A percentile compares a stretch with the other conserved stretches of the same genome.
These are phyloP conservation scores for Cladosporium sp. DNA, from an alignment of 2,329 filamentous ascomycete genomes.

Conservation along the genomic window DNA sequence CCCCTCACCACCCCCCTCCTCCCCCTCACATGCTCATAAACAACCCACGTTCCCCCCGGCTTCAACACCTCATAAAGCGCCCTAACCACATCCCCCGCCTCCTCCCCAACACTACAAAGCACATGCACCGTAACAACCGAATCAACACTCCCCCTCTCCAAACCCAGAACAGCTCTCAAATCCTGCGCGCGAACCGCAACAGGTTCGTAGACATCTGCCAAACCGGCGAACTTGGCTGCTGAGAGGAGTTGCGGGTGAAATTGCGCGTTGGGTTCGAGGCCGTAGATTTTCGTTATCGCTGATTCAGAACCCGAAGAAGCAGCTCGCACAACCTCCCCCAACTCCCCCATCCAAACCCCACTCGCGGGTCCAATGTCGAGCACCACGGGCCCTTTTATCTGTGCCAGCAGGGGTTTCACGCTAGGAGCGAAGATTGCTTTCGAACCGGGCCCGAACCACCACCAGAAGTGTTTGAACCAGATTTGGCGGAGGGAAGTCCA, in stretches of 20 bases:
- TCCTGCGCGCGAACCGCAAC: constrained; percentile 56
- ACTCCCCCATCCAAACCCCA: constrained; percentile 54
- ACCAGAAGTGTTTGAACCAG: constrained; percentile 58
- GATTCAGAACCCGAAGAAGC: background rate
- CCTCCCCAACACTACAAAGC: constrained; percentile 56
- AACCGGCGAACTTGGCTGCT: constrained; percentile 44
- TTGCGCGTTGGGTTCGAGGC: constrained; percentile 54
- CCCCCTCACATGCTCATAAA: constrained; percentile 51
- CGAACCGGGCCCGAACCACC: constrained; percentile 43
- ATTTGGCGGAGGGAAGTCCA: constrained; percentile 18
- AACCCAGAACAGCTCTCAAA: constrained; percentile 37
- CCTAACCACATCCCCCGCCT: constrained; percentile 43
- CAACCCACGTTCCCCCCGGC: constrained; percentile 55
- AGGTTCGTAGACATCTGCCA: constrained; percentile 52
- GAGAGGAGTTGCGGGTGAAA: constrained; percentile 43
- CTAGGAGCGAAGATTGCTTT: constrained; percentile 34
- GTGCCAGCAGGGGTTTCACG: constrained; percentile 49
- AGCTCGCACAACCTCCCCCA: constrained; percentile 21
- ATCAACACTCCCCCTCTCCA: constrained; percentile 50
- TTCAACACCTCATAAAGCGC: constrained; percentile 52
- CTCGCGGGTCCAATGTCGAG: constrained; percentile 55
- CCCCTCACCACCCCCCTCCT: background rate
- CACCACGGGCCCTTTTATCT: constrained; percentile 42
- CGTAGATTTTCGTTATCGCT: constrained; percentile 42
- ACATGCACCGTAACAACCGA: constrained; percentile 53